Conservation (phyloP, 1,284 basidiomycete species). For the Tilletia indica region DNA sequence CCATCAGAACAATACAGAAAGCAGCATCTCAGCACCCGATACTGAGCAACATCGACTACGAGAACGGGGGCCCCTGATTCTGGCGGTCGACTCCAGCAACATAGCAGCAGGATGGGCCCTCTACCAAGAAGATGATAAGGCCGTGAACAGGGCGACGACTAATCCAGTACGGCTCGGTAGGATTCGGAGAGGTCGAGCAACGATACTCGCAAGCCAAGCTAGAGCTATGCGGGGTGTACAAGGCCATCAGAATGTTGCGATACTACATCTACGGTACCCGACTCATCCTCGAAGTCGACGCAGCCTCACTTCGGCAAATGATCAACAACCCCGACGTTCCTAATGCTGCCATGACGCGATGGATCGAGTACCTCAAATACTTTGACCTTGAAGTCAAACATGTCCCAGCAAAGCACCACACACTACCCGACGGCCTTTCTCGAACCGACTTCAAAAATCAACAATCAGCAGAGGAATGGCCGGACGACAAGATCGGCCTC, state of each 20-base stretch:
- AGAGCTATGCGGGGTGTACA: too few species aligned
- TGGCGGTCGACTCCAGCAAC: background rate
- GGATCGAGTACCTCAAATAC: background rate
- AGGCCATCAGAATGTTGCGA: background rate
- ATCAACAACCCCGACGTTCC: background rate
- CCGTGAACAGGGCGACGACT: background rate
- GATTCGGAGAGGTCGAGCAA: background rate
- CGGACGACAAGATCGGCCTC: background rate
- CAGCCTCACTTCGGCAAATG: background rate
- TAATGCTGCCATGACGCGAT: background rate
- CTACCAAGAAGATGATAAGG: background rate
- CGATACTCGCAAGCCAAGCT: background rate
- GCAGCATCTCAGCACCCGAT: too few species aligned
- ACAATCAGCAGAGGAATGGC: background rate
- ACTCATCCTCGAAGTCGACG: background rate
- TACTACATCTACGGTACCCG: background rate
- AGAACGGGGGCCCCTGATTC: background rate
- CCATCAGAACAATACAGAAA: background rate
- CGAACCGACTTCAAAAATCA: background rate
- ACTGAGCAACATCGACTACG: too few species aligned
- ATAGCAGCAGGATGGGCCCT: too few species aligned
- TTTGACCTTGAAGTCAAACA: background rate
- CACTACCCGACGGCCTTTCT: background rate
- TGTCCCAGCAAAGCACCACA: background rate
- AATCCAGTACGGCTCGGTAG: background rate